Evolutionary conservation across 208 protist species (phyloP), one percentile per base, ranked within the genome.

Genomic region (Zelonia costaricensis): DNA sequence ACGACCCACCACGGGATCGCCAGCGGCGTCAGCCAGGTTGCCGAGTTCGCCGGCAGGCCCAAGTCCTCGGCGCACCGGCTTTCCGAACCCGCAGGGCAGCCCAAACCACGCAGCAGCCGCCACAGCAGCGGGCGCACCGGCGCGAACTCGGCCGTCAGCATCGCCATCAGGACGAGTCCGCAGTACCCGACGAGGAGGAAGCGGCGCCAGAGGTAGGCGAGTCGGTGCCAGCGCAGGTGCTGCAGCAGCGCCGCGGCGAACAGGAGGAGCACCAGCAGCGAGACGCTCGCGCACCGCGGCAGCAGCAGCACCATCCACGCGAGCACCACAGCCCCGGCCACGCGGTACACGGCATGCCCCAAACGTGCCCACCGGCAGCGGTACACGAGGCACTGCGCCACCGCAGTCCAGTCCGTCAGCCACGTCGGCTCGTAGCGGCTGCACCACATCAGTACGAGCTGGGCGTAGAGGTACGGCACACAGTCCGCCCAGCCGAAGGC

Each of bases 121-220:
- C 57, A 46, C 49, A 72, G 56, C 42, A 25, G 18, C 25, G 57
- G 57, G 51, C 54, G 57, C 65, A 65, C 48, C 18, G 57, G 46
- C 27, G 23, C 31, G 33, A 72, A 59, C 22, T 72, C 57, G 13
- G 61, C 65, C 1, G 57, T 40, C 36, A 72, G 57, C 65, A 72
- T 72, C n/a, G 40, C 16, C 36, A 72, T 42, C 39, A 72, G 65
- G 49, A 72, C 65, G 1, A 60, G 43, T 2, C 65, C 65, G 52
- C 65, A 72, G 65, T 72, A 72, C 42, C 65, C 65, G 23, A 72
- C 65, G 35, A 72, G 25, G 28, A 64, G 39, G 35, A 38, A 72
- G 51, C 57, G 65, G 10, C 44, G 65, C 56, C 65, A 72, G 40
- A 72, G 49, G 58, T 65, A 72, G 7, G 57, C 65, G 27, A 65